phyloP scores from a whole-genome alignment of 2,329 filamentous ascomycete species.

The Aspergillus amoenus region DNA sequence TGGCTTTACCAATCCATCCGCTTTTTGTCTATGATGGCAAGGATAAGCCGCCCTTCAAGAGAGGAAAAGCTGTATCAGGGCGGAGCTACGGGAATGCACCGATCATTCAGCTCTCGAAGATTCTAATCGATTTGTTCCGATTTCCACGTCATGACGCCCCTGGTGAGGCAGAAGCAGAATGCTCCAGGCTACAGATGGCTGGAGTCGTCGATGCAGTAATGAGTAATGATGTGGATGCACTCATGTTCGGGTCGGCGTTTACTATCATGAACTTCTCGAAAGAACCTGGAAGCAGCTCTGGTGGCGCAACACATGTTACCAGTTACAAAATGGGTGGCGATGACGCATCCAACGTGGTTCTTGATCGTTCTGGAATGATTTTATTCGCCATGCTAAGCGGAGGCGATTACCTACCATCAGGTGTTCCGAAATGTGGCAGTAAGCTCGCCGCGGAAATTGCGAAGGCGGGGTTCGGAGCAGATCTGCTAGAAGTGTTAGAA shows the following conservation, averaged over 20 bases:
- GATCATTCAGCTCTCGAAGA: slow-evolving; percentile 75
- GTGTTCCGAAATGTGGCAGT: slow-evolving; percentile 81
- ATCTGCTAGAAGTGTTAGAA: slow-evolving; percentile 65
- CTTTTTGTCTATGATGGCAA: slow-evolving; percentile 90
- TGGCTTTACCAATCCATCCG: slow-evolving; percentile 76
- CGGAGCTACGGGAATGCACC: slow-evolving; percentile 60
- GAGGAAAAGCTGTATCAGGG: slow-evolving; percentile 66
- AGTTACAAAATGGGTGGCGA: slow-evolving; percentile 62
- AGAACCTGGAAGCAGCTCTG: slow-evolving; percentile 62
- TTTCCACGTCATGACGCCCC: slow-evolving; percentile 84
- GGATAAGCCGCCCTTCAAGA: slow-evolving; percentile 81
- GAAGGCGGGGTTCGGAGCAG: slow-evolving; percentile 77
- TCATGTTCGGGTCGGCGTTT: slow-evolving; percentile 89
- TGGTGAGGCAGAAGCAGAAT: slow-evolving; percentile 95
- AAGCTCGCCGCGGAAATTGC: slow-evolving; percentile 90
- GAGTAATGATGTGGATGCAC: slow-evolving; percentile 93
- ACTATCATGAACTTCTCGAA: slow-evolving; percentile 82
- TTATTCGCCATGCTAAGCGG: slow-evolving; percentile 92
- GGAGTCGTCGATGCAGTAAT: slow-evolving; percentile 90
- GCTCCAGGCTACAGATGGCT: slow-evolving; percentile 76
- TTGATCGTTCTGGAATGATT: slow-evolving; percentile 88
- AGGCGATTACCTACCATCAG: slow-evolving; percentile 88
- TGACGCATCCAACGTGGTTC: slow-evolving; percentile 32
- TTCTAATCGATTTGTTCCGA: slow-evolving; percentile 78
- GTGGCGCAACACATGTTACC: slow-evolving; percentile 77